Conservation (phyloP, 495 filamentous ascomycete species). For the Xylaria cubensis region DNA sequence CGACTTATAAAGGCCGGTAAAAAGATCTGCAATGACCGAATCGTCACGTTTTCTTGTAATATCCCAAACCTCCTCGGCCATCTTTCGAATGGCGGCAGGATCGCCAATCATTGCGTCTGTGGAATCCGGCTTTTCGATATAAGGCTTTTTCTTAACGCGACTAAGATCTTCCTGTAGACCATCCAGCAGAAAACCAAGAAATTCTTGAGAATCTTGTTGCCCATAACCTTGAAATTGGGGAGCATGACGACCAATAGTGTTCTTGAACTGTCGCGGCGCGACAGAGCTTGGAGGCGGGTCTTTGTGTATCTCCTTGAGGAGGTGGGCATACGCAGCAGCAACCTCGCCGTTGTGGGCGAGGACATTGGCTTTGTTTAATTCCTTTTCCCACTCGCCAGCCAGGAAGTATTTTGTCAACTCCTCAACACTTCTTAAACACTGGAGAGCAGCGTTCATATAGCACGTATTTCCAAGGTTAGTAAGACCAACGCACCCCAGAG, state of each 20-base stretch:
- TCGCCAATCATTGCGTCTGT: constrained; percentile 95
- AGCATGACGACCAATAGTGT: constrained; percentile 76
- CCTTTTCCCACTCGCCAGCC: constrained; percentile 70
- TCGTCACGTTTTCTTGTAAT: constrained; percentile 94
- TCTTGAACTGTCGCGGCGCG: constrained; percentile 79
- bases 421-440: constrained; percentile 89
- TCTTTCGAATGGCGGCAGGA: constrained; percentile 73
- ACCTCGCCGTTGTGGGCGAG: constrained; percentile 84
- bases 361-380: constrained; percentile 84
- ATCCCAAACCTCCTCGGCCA: constrained; percentile 86
- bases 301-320: constrained; percentile 77
- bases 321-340: constrained; percentile 75
- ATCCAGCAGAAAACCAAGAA: constrained; percentile 94
- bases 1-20: constrained; percentile 97
- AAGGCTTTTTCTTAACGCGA: constrained; percentile 92
- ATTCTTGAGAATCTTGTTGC: constrained; percentile 97
- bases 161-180: constrained; percentile 95
- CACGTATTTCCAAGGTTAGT: constrained; percentile 95
- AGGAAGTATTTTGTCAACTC: constrained; percentile 93
- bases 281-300: constrained; percentile 66
- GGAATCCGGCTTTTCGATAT: constrained; percentile 96
- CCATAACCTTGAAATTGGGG: constrained; percentile 91
- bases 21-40: constrained; percentile 91
- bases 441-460: constrained; percentile 97
- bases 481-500: constrained; percentile 77